Base-by-base conservation (phyloP, 148 eudicot species). In the Arctostaphylos glauca region DNA sequence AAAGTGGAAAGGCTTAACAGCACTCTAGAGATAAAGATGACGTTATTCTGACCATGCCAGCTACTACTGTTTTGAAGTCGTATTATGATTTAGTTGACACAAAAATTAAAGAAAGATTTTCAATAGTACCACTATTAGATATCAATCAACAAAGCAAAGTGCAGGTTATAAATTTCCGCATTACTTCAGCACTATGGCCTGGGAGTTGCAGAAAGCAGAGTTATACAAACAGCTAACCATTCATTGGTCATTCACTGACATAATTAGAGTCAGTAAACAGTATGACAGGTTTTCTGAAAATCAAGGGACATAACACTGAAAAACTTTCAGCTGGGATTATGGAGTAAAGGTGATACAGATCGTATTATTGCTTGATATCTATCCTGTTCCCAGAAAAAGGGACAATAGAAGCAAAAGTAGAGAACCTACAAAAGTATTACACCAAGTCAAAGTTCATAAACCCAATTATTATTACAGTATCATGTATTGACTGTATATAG, bases 131-230 rank as follows among this genome's bases (percentile, higher is more conserved):
- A 31, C 56, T 53, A 6, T 31, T 56, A 25, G 48, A 56, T 41
- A 9, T 38, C 25, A 56, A 58, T 46, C 80, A 77, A 76, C 80
- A 41, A 77, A 77, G 62, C 5, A 77, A 43, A 55, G 80, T 18
- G 66, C 47, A 38, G 41, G 38, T 21, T 2, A 52, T 19, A 53
- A 50, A n/a, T 76, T 23, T 52, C 79, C 60, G n/a, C 41, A 0
- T 47, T 0, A 46, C 18, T 46, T 46, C 0, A 21, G 77, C 12
- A 47, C 2, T 10, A 49, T 15, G 25, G 5, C 16, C 53, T 50
- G 19, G 62, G 62, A 58, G 15, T 70, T 13, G 74, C 46, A 50
- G 31, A 77, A 3, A 50, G 50, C 2, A 2, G 13, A 19, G 25
- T 75, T 54, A 49, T 50, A 50, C 23, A 4, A 75, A 58, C 21